phyloP scores from a whole-genome alignment of 208 protist species.

The Strigomonas oncopelti region DNA sequence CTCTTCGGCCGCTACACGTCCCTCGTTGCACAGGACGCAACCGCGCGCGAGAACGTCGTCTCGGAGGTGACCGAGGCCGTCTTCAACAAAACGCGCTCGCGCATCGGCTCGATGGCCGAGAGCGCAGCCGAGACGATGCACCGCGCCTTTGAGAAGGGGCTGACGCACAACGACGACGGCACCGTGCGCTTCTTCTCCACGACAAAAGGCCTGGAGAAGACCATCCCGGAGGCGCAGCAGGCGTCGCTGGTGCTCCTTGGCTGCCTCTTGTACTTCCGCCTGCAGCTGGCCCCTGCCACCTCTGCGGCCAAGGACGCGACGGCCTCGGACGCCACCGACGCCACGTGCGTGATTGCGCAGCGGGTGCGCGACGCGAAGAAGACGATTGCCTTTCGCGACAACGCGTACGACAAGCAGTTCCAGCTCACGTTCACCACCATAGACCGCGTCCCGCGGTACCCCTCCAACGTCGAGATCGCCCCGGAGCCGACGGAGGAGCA shows the following conservation, averaged over 20 bases:
- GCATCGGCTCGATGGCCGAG: constrained; percentile 71
- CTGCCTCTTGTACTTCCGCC: constrained; percentile 74
- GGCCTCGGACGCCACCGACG: background rate
- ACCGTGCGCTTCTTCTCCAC: constrained; percentile 75
- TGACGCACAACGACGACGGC: constrained; percentile 67
- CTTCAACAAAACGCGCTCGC: constrained; percentile 50
- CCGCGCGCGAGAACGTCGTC: constrained; percentile 41
- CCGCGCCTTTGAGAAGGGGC: constrained; percentile 62
- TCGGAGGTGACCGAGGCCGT: constrained; percentile 53
- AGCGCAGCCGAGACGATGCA: constrained; percentile 73
- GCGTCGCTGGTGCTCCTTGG: constrained; percentile 60
- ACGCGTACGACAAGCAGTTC: constrained; percentile 47
- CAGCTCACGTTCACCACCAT: constrained; percentile 54
- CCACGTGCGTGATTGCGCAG: constrained; percentile 23
- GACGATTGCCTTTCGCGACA: constrained; percentile 36
- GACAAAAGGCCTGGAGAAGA: constrained; percentile 50
- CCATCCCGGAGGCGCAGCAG: constrained; percentile 59
- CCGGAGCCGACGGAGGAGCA: constrained; percentile 15
- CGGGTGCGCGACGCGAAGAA: constrained; percentile 22
- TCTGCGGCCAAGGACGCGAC: background rate
- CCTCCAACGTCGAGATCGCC: constrained; percentile 26
- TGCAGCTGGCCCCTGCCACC: constrained; percentile 28
- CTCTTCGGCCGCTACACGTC: constrained; percentile 55
- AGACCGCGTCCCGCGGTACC: constrained; percentile 36
- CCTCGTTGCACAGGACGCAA: constrained; percentile 52